Evolutionary conservation across 345 rosid species (phyloP).

Genomic region (Eucalyptus marginata): DNA sequence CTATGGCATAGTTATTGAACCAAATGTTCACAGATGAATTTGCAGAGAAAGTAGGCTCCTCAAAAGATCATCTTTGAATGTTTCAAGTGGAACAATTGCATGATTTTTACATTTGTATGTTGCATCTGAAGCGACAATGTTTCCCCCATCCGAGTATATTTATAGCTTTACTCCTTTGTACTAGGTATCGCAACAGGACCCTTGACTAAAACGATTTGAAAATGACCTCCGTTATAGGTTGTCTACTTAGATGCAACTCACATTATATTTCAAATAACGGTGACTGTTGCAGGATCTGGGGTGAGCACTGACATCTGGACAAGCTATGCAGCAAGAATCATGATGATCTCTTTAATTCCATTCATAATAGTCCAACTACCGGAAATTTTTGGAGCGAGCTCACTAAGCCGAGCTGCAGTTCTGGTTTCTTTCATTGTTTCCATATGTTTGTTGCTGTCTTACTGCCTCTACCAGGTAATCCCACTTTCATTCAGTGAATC

Average conservation of each 20-base stretch:
- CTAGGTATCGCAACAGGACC: accelerated
- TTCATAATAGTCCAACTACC: conserved; percentile 22
- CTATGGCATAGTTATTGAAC: background rate
- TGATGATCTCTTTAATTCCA: conserved; percentile 28
- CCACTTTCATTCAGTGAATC: background rate
- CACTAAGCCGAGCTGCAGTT: conserved; percentile 15
- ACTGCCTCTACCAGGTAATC: conserved; percentile 32
- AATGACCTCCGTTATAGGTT: background rate
- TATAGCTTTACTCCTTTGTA: background rate
- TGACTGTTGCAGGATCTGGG: conserved; percentile 1
- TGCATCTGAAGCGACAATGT: background rate
- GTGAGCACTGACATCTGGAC: conserved; percentile 31
- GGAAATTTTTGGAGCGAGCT: conserved; percentile 1
- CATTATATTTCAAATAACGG: background rate
- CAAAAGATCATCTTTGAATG: background rate
- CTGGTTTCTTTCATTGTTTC: conserved; percentile 16
- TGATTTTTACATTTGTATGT: background rate
- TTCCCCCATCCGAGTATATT: background rate
- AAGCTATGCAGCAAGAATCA: conserved; percentile 27
- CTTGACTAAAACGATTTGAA: background rate
- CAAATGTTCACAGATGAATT: background rate
- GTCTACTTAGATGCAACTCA: background rate
- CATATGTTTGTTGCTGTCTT: conserved; percentile 11
- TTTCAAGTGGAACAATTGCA: background rate
- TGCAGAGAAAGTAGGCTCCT: background rate